Evolutionary conservation across 805 yeast species (phyloP), one percentile per base, ranked within the genome.

Genomic region (Ascoidea rubescens): DNA sequence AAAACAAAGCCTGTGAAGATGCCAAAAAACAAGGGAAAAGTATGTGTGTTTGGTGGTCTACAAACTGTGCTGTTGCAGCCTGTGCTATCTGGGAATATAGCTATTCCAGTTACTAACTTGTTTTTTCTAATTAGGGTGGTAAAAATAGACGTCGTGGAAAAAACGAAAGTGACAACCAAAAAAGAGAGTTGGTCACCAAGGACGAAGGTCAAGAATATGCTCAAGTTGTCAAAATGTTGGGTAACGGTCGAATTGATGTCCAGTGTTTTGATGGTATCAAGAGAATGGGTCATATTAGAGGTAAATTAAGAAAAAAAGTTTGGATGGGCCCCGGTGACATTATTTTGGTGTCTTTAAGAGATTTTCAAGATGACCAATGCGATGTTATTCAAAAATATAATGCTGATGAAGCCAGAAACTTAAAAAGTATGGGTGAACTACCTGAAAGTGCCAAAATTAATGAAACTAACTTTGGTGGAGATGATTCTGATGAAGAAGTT

Each of bases 311-410:
- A 79, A 93, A 93, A 84, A 93, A 91, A 80, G 99, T 93, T 56
- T 93, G 99, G 99, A 90, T 93, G 88, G 87, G 87, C 49, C 98
- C 89, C 70, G 99, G 99, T 74, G 99, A 93, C 68, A 93, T 93
- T 62, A 88, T 93, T 60, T 75, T 93, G 65, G 93, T 91, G 49
- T 90, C 96, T 5, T 79, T 93, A 62, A 89, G 99, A 78, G 99
- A 93, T 65, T 93, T 93, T 81, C 97, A 93, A 72, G 97, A 91
- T 64, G 96, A 87, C 57, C 95, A 87, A 69, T 93, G 97, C 75
- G 99, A 93, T 68, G 97, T 93, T 60, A 91, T 93, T 54, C 95
- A 91, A 70, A 93, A 93, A 72, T 93, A 84, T 72, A 88, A 86
- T 69, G 84, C 96, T 50, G 99, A 93, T 65, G 99, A 93, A 72